These are phyloP conservation scores for Plantago coronopus DNA, from an alignment of 305 asterid genomes.

Conservation along the genomic window DNA sequence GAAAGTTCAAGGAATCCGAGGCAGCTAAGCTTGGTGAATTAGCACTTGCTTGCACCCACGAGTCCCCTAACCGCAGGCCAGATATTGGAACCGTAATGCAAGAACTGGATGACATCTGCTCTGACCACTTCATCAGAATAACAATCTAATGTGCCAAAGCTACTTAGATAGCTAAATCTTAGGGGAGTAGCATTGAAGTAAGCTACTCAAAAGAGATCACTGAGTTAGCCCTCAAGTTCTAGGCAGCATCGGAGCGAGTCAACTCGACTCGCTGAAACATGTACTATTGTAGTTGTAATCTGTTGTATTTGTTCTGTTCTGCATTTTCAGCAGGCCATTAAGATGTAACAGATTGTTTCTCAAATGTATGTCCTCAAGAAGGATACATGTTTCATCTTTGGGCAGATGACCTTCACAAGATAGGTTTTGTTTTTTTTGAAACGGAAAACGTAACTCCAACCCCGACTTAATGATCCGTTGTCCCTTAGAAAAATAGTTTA, in stretches of 20 bases:
- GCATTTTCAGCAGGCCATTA: constrained; percentile 17
- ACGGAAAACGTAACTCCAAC: no score
- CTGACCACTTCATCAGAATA: constrained; percentile 20
- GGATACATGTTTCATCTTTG: no score
- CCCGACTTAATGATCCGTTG: no score
- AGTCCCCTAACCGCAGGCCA: constrained; percentile 62
- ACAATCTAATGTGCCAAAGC: constrained; percentile 20
- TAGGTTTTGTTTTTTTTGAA: no score
- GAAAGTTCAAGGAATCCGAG: constrained; percentile 72
- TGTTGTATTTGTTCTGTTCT: constrained; percentile 20
- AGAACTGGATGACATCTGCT: constrained; percentile 40
- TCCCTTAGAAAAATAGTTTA: no score
- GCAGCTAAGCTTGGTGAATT: constrained; percentile 76
- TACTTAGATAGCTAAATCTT: neutral
- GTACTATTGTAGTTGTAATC: constrained; percentile 22
- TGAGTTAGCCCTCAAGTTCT: constrained; percentile 6
- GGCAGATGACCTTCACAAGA: neutral
- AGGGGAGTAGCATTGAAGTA: constrained; percentile 8
- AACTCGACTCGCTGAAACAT: constrained; percentile 24
- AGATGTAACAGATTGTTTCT: constrained; percentile 10
- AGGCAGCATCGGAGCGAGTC: constrained; percentile 15
- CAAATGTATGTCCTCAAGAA: neutral
- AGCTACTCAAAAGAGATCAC: constrained; percentile 6
- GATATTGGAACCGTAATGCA: constrained; percentile 58
- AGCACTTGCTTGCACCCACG: constrained; percentile 82